Base-by-base conservation (phyloP, 164 flowering plant species). In the Amborella trichopoda region DNA sequence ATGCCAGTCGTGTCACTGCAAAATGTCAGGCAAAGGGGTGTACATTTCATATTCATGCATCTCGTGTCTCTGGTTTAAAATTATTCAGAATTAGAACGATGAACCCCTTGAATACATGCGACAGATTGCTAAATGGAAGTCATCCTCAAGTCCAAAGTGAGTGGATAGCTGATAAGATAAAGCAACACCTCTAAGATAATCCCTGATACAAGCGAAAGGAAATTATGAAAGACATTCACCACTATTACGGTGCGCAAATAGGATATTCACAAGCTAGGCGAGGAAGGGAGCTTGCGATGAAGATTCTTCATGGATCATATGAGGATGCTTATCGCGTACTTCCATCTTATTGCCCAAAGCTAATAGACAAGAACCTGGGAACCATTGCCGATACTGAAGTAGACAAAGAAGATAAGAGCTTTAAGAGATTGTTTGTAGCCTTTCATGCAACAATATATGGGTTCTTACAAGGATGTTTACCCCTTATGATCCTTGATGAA, bases 261-360 rank as follows among this genome's bases (percentile, higher is more conserved):
- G 79, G 95, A 50, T 90, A 90, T 61, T 72, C 81, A 95, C 98
- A 90, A 67, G 98, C 98, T 39, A 86, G 95, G 95, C 83, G 98
- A 27, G 98, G 98, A 17, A 90, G 83, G 62, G 98, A 90, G 53
- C 83, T 95, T 18, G 83, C 94, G 62, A 90, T 90, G 98, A 93
- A 94, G 61, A 88, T 91, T 21, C 77, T 90, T 58, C 78, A 76
- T 58, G 82, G 82, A 44, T 73, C 82, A 20, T 73, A 56, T 54
- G 82, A 76, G 40, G 82, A 73, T 53, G 82, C 78, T 13, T 76
- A 64, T 48, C 68, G 68, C 26, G 60, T 76, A 58, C 74, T 76
- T 47, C 76, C 76, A 38, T 74, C 68, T 4, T 76, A 73, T 50
- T 76, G 81, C 46, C 74, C 73, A 28, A 78, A 76, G 58, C 53